Evolutionary conservation across 306 rosid species (phyloP), one percentile per base, ranked within the genome.

Genomic region (Gynostemma pentaphyllum): DNA sequence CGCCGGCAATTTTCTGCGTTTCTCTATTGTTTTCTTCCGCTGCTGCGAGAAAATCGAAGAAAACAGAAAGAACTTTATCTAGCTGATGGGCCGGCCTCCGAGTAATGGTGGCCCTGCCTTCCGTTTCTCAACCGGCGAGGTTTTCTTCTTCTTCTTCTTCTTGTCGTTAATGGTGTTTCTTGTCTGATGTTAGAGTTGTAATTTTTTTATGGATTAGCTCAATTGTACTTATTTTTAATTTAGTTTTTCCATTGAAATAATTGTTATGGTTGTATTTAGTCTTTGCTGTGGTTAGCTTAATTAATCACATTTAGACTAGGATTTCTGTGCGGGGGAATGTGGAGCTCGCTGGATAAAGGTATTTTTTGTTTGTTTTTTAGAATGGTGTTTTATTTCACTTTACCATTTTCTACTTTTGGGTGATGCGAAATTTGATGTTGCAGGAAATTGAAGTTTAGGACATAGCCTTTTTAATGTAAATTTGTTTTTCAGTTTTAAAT

Each of bases 21-120:
- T 61, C 37, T 40, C 49, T 40, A 34, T 23, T 34, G 21, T 22
- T 2, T 41, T 40, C 50, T 61, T 6, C 50, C 23, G 41, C 7
- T 22, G 66, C 50, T 46, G 54, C 67, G 73, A 56, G 77, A 22
- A 55, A 48, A 49, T 56, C 64, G n/a, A 4, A 49, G 54, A 36
- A 29, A 7, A 14, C 19, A 50, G 32, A 41, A 49, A 13, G 10
- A 56, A 64, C 36, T 45, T 7, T 46, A n/a, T 18, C 27, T 24
- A n/a, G 26, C 27, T 24, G 32, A 92, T 92, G 99, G 99, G 99
- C 79, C 79, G 96, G 75, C 99, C 95, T 66, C 96, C 96, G 42
- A 82, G 95, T 36, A 92, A 87, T 56, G 99, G 99, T 73, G 88
- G 87, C 73, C 99, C 99, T 40, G 85, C 99, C 81, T 92, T 92